Conservation (phyloP, 1,284 basidiomycete species). For the Ustilago sp. region DNA sequence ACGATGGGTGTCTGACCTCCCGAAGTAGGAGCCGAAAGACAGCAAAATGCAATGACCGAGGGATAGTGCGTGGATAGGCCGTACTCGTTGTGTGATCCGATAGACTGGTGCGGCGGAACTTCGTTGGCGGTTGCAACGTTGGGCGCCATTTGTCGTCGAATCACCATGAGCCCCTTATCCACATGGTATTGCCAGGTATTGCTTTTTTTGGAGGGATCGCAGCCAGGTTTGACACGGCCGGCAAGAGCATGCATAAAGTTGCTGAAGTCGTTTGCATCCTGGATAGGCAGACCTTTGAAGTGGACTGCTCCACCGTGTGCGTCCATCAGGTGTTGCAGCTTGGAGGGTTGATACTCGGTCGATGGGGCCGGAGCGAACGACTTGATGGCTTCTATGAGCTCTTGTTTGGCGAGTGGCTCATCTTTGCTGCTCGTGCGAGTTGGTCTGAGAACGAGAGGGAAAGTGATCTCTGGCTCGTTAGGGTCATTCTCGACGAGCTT, state of each 20-base stretch:
- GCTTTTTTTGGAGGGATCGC: neutral
- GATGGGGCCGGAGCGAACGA: constrained; percentile 17
- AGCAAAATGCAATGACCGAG: constrained; percentile 51
- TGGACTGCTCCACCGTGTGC: constrained; percentile 44
- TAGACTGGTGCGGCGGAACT: constrained; percentile 45
- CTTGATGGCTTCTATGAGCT: constrained; percentile 24
- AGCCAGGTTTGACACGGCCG: neutral
- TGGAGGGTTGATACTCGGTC: constrained; percentile 14
- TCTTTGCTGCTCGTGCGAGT: constrained; percentile 1
- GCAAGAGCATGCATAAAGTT: constrained; percentile 45
- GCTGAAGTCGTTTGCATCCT: constrained; percentile 48
- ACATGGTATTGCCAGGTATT: constrained; percentile 38
- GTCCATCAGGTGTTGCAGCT: constrained; percentile 33
- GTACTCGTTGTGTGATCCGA: constrained; percentile 55
- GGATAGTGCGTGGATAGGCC: constrained; percentile 50
- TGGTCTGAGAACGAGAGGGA: constrained; percentile 27
- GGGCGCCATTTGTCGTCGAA: constrained; percentile 37
- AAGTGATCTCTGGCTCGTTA: constrained; percentile 26
- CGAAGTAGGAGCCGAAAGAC: constrained; percentile 34
- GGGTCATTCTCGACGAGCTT: constrained; percentile 26
- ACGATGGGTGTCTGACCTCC: constrained; percentile 55
- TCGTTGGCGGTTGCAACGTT: constrained; percentile 56
- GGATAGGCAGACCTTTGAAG: constrained; percentile 42
- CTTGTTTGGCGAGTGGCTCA: neutral
- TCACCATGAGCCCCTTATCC: constrained; percentile 54